Conservation (phyloP, 495 filamentous ascomycete species). For the Tuber indicum region DNA sequence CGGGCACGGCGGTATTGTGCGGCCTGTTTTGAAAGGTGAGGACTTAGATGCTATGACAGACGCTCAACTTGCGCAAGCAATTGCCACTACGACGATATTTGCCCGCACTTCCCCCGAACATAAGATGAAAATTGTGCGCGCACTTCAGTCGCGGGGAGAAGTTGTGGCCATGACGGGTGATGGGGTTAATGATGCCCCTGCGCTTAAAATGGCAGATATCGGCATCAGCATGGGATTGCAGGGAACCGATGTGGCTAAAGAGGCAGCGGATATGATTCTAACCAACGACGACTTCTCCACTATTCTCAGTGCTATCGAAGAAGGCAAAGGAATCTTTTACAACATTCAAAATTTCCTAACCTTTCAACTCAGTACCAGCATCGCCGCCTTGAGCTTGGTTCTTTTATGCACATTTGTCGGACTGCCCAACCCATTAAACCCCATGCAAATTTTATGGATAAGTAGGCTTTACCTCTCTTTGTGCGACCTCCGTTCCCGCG, state of each 20-base stretch:
- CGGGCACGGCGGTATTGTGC: slow-evolving; percentile 48
- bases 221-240: slow-evolving; percentile 94
- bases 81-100: slow-evolving; percentile 84
- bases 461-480: slow-evolving; percentile 57
- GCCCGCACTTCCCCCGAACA: slow-evolving; percentile 94
- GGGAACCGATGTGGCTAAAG: slow-evolving; percentile 96
- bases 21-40: slow-evolving; percentile 74
- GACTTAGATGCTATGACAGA: slow-evolving; percentile 88
- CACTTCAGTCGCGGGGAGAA: slow-evolving; percentile 86
- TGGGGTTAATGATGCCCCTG: slow-evolving; percentile 95
- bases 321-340: slow-evolving; percentile 98
- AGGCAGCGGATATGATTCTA: slow-evolving; percentile 98
- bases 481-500: neutral
- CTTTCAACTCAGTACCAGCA: slow-evolving; percentile 95
- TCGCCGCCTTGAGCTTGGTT: slow-evolving; percentile 85
- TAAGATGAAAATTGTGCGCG: slow-evolving; percentile 92
- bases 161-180: slow-evolving; percentile 99
- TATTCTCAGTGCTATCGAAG: slow-evolving; percentile 91
- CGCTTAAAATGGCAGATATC: slow-evolving; percentile 95
- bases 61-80: slow-evolving; percentile 70
- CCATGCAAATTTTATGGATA: slow-evolving; percentile 99
- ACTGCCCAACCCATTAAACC: slow-evolving; percentile 88
- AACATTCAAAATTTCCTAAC: slow-evolving; percentile 99
- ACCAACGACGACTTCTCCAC: slow-evolving; percentile 98
- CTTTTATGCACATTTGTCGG: slow-evolving; percentile 85